Percentiles rank a stretch among this genome's conserved stretches.
Evolutionary conservation across 2,329 filamentous ascomycete species (phyloP).

Genomic region (Fusarium newnesense): DNA sequence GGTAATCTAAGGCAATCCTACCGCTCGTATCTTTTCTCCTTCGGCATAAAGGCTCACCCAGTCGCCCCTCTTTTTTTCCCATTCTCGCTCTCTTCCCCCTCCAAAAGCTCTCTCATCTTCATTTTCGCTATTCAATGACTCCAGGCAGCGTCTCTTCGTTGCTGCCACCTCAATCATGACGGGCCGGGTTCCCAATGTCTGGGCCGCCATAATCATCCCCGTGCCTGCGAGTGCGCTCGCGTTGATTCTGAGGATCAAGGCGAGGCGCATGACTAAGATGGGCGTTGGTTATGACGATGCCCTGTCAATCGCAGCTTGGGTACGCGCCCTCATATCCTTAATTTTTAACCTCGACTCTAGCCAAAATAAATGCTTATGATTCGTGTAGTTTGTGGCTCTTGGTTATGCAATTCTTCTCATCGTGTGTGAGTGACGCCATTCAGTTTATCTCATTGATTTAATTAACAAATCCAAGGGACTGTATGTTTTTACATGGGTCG

Average conservation of each 20-base stretch:
- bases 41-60: background rate
- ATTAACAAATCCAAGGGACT: conserved; percentile 18
- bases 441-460: background rate
- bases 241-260: conserved; percentile 29
- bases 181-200: conserved; percentile 36
- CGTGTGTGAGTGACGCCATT: conserved; percentile 17
- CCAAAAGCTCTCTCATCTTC: conserved; percentile 12
- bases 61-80: conserved; percentile 1
- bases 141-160: background rate
- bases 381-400: conserved; percentile 26
- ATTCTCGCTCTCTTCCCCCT: background rate
- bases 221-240: conserved; percentile 33
- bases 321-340: background rate
- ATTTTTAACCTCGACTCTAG: too few species aligned
- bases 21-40: background rate
- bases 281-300: conserved; percentile 35
- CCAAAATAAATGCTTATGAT: background rate
- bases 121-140: conserved; percentile 22
- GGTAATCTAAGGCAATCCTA: background rate
- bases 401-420: conserved; percentile 24
- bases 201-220: conserved; percentile 31
- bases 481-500: conserved; percentile 22
- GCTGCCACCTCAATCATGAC: conserved; percentile 14
- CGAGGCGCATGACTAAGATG: conserved; percentile 38
- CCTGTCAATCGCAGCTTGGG: conserved; percentile 31